Conservation (phyloP, 495 filamentous ascomycete genomes). For the Margaritispora aquatica region DNA sequence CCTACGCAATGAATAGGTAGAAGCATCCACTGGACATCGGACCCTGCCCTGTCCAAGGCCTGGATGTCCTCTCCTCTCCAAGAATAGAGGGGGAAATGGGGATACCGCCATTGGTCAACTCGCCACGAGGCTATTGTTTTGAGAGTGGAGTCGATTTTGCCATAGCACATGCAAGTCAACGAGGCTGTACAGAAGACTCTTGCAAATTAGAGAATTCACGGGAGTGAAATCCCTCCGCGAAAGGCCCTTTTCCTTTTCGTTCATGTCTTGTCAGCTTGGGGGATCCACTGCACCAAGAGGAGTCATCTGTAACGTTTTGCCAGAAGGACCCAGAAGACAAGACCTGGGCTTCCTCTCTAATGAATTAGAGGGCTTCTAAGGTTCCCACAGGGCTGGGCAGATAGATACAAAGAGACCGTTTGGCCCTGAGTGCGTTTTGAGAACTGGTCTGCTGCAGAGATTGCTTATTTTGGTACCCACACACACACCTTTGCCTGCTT, state of each 20-base stretch:
- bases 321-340: too few species aligned
- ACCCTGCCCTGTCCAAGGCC: background rate
- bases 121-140: conserved; percentile 6
- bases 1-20: background rate
- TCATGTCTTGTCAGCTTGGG: background rate
- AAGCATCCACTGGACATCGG: too few species aligned
- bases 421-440: background rate
- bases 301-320: too few species aligned
- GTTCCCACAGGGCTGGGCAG: background rate
- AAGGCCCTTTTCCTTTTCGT: conserved; percentile 7
- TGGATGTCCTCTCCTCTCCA: too few species aligned
- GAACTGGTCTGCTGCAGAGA: too few species aligned
- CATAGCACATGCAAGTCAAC: background rate
- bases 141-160: background rate
- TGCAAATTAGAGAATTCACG: too few species aligned
- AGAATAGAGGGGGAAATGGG: too few species aligned
- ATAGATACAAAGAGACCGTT: background rate
- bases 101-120: background rate
- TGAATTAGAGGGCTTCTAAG: too few species aligned
- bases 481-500: background rate
- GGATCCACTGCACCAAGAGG: background rate
- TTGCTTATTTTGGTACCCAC: conserved; percentile 1
- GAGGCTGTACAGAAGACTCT: background rate
- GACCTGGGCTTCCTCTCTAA: too few species aligned
- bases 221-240: background rate